Evolutionary conservation across 23 red algal genomes (phyloP).

Genomic region (Agarophyton chilense): DNA sequence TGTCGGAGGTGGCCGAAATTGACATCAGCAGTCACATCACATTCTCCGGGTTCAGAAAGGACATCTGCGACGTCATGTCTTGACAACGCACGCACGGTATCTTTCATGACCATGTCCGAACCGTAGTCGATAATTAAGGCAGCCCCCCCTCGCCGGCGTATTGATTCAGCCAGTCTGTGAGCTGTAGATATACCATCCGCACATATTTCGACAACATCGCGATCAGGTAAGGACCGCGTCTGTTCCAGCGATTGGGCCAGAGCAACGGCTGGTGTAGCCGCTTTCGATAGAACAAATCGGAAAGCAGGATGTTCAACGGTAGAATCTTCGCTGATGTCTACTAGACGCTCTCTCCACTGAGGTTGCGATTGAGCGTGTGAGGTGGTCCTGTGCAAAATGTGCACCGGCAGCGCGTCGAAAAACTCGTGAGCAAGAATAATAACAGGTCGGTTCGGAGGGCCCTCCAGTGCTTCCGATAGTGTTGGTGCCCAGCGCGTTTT

Average conservation of each 20-base stretch:
- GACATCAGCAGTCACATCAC: constrained; percentile 95
- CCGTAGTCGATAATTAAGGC: constrained; percentile 94
- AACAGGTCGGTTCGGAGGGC: neutral
- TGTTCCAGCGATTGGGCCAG: constrained; percentile 17
- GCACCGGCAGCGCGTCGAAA: constrained; percentile 96
- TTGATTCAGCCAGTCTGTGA: constrained; percentile 18
- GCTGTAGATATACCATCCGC: constrained; percentile 19
- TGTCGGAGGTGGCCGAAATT: constrained; percentile 71
- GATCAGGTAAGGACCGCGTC: neutral
- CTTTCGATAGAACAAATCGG: constrained; percentile 63
- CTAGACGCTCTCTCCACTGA: constrained; percentile 82
- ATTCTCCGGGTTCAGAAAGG: constrained; percentile 65
- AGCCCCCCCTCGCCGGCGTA: constrained; percentile 40
- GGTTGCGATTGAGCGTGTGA: neutral
- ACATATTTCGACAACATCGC: constrained; percentile 29
- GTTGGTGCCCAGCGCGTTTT: constrained; percentile 23
- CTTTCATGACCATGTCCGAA: neutral
- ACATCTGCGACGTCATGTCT: constrained; percentile 66
- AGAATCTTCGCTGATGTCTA: constrained; percentile 38
- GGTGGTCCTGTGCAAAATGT: constrained; percentile 57
- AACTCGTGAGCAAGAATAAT: constrained; percentile 95
- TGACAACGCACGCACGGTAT: constrained; percentile 73
- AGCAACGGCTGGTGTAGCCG: constrained; percentile 64
- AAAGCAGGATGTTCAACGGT: constrained; percentile 36
- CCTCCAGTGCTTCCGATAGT: constrained; percentile 24